Evolutionary conservation across 108 stramenopile species (phyloP), one percentile per base, ranked within the genome.

Genomic region (Nitzschia sp.): DNA sequence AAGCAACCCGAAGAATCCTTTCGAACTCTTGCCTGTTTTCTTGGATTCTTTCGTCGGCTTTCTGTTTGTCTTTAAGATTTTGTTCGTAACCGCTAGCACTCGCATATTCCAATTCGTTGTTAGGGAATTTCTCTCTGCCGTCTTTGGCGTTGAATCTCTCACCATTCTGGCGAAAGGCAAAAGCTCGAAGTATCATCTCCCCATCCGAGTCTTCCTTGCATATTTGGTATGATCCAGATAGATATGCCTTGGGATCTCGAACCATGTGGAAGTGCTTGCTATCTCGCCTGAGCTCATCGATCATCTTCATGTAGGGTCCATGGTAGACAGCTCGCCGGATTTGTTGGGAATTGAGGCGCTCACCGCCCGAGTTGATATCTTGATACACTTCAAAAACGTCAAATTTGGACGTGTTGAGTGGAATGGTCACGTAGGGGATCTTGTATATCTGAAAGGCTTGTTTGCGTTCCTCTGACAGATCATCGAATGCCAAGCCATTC

Each of bases 281-380:
- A 16, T 8, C 2, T 22, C 21, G 35, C 36, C 23, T 8, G n/a
- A 68, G 54, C 22, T 68, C 13, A 58, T 68, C 68, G 3, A 68
- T 15, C 11, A 68, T 21, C 30, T 58, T 30, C 19, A 68, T 68
- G 29, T 68, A 68, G 23, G 31, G 35, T 11, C 68, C 68, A 16
- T 30, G 55, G 23, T 41, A 68, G n/a, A 32, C 68, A 30, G 57
- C 55, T 2, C 68, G 54, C 2, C 68, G 68, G 33, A 68, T 19
- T 25, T 68, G 68, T 50, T 68, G 68, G 5, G 54, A 33, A 22
- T 33, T 35, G 26, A 68, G 30, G 29, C 58, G 34, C 25, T 68
- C 55, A 2, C 68, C 68, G 2, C 60, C 60, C 35, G 60, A 62
- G 23, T 62, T 62, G 38, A 68, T 68, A 23, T 68, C 68, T 58